Base-by-base conservation (phyloP, 331 rosid genomes). In the Quercus phellos region DNA sequence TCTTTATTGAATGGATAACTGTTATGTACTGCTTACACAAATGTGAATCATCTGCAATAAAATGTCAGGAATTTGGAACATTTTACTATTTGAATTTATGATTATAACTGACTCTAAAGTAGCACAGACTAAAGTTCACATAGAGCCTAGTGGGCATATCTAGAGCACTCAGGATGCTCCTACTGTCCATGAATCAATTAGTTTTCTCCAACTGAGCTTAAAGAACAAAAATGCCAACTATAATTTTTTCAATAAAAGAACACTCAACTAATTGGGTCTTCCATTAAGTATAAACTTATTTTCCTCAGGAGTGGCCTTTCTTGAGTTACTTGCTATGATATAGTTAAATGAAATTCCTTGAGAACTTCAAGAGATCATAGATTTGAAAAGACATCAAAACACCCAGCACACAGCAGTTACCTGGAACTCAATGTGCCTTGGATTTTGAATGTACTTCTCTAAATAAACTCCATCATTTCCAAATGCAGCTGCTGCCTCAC, bases 341-440 rank as follows among this genome's bases (percentile, higher is more conserved):
- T 18, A 60, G 10, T 18, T 21, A 21, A 58, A 22, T 21, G 64
- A 34, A 34, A 66, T n/a, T 66, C 71, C 17, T 9, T 34, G 2
- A 1, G 35, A 66, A 34, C 35, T 66, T 66, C n/a, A 34, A 9
- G 71, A n/a, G 71, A 66, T 66, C 16, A 17, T 34, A 18, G 8
- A 34, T n/a, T 32, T 18, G 2, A 18, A 7, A 66, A 66, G 16
- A 34, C 43, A 34, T 66, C 71, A 66, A n/a, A 34, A 6, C 56
- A 14, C 69, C 53, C 53, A 46, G 16, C 53, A 46, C 53, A 17
- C 43, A 64, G 73, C 42, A 70, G 72, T 73, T 87, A 95, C 99
- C 98, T 93, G 98, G 87, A 95, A 95, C 85, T 95, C 99, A 80
- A 95, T 93, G 82, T 95, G 99, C 87, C 99, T 93, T 74, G 99